Percentiles rank a stretch among this genome's conserved stretches.
Conservation (phyloP, 768 basidiomycete genomes). For the Termitomyces sp. region DNA sequence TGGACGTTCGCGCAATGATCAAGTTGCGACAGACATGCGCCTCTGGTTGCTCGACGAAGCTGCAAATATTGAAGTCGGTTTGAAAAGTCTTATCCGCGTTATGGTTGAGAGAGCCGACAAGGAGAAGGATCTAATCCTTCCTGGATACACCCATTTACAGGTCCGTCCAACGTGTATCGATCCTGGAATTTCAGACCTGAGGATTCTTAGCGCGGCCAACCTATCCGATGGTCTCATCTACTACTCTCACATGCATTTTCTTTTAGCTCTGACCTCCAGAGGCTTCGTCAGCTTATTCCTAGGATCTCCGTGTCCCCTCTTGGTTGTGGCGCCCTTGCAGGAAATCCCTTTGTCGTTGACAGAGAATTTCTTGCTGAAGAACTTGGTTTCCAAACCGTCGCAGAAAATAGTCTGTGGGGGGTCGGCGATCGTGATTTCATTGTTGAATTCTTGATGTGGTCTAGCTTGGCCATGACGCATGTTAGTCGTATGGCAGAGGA, state of each 20-base stretch:
- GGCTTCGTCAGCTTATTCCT: slow-evolving; percentile 76
- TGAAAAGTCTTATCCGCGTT: slow-evolving; percentile 79
- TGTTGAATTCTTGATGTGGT: slow-evolving; percentile 97
- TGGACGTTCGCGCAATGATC: slow-evolving; percentile 95
- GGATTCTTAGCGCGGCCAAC: slow-evolving; percentile 78
- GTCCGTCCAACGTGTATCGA: slow-evolving; percentile 29
- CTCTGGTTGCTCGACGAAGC: slow-evolving; percentile 89
- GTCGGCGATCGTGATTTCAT: slow-evolving; percentile 97
- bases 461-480: slow-evolving; percentile 87
- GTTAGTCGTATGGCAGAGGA: slow-evolving; percentile 95
- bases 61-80: slow-evolving; percentile 52
- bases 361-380: slow-evolving; percentile 89
- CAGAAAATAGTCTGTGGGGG: slow-evolving; percentile 96
- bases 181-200: not conserved
- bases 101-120: slow-evolving; percentile 91
- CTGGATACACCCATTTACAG: slow-evolving; percentile 98
- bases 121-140: slow-evolving; percentile 86
- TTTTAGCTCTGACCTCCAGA: slow-evolving; percentile 84
- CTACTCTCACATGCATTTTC: slow-evolving; percentile 93
- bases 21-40: slow-evolving; percentile 98
- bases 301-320: slow-evolving; percentile 92
- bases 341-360: slow-evolving; percentile 93
- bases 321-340: slow-evolving; percentile 91
- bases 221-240: slow-evolving; percentile 98
- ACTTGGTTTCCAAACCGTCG: slow-evolving; percentile 81